Base-by-base conservation (phyloP, 192 early-diverging fungal genomes). In the Coemansia asiatica region DNA sequence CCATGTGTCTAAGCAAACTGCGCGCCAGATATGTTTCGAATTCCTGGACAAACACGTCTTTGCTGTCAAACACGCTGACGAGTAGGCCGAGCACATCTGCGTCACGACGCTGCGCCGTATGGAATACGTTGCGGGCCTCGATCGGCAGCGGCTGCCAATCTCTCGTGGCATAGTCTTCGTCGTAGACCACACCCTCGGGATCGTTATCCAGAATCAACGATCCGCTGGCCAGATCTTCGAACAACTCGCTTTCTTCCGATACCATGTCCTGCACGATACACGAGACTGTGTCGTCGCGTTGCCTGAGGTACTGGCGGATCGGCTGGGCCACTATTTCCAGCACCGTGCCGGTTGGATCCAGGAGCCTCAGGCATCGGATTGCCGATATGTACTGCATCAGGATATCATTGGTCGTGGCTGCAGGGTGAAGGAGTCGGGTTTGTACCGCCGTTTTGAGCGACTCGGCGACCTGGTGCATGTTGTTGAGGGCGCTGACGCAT, bases 41-140 rank as follows among this genome's bases (percentile, higher is more conserved):
- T 69, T 92, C 91, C 58, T 84, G 71, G 4, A 88, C 85, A 73
- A 92, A 90, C 6, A 86, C 76, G 12, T 90, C 87, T 23, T 83
- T 84, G 15, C 82, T 84, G 61, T 92, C 88, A 61, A 87, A 93
- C 13, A 92, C 87, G 57, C 77, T 84, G 12, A 89, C 82, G 15
- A 93, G 81, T 15, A 88, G 74, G 55, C 84, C 84, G 19, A 90
- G 84, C 7, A 90, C 88, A 72, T 93, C 91, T 8, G 76, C 80
- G 15, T 80, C 70, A 1, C 72, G 75, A 5, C 68, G 66, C 13
- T 72, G 64, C 2, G 68, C 72, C 1, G 71, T 71, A 15, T 40
- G 53, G 54, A 66, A 72, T 5, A 70, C 48, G 6, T 36, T 56
- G 35, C 67, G 82, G 38, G 88, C 85, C 21, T 89, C 86, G 12